Base-by-base conservation (phyloP, 257 asterid species). In the Solanum verrucosum region DNA sequence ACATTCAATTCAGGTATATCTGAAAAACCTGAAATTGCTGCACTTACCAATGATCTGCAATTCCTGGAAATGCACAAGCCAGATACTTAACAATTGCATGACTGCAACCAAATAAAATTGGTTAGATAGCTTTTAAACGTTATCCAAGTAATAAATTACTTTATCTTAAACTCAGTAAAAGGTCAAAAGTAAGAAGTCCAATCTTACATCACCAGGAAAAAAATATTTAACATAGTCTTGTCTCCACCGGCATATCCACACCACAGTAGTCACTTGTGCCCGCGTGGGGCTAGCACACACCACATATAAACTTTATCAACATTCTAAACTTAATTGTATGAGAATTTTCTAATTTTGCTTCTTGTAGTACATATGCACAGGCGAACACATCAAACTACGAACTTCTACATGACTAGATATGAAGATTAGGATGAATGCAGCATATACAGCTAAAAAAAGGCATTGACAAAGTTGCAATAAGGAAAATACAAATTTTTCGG, bases 1-100 rank as follows among this genome's bases (percentile, higher is more conserved):
- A 16, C 33, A 40, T 40, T 40, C 9, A 25, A 77, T 77, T 40
- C 84, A 77, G 60, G 60, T 77, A 75, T 40, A 72, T 12, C 31
- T 3, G 65, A 3, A 34, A 82, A 82, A 70, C 23, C 23, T 70
- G 42, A 25, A 86, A 67, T 40, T 90, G 87, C 33, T 12, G 85
- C 86, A 92, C 98, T 89, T 91, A 96, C 99, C 99, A 97, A 91
- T 97, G 99, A 93, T 95, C 99, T 72, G 99, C 94, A 89, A 94
- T 95, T 91, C 95, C 95, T 18, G 99, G 98, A 90, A 90, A 96
- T 21, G 91, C 95, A 87, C 71, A 87, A 67, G 96, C 96, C 91
- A 97, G 92, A 89, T 95, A 97, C 44, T 85, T 92, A 87, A 97
- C 86, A 91, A 97, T 94, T n/a, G 99, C 98, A 77, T 97, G 99